phyloP scores from a whole-genome alignment of 228 moss, liverwort and hornwort genomes.

The Sphagnum magellanicum region DNA sequence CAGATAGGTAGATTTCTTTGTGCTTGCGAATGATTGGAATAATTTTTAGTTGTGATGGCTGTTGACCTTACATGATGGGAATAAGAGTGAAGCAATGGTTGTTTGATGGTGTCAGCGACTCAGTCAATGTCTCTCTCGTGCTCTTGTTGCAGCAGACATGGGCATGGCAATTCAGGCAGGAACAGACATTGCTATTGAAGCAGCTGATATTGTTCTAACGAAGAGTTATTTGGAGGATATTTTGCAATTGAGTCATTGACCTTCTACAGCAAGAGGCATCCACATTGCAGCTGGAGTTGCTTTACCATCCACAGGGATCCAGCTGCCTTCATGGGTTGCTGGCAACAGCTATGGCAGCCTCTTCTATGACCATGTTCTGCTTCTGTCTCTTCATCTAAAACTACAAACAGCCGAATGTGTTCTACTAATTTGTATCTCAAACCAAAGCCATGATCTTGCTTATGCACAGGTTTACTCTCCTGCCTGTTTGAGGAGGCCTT shows the following conservation, averaged over 20 bases:
- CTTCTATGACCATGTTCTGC: slow-evolving; percentile 86
- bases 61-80: slow-evolving; percentile 17
- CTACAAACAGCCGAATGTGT: slow-evolving; percentile 51
- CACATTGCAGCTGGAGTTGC: slow-evolving; percentile 83
- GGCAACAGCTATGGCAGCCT: slow-evolving; percentile 94
- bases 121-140: slow-evolving; percentile 26
- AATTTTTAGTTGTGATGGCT: neutral
- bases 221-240: slow-evolving; percentile 90
- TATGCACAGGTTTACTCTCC: too few relatives aligned
- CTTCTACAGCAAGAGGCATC: slow-evolving; percentile 73
- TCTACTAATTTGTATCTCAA: slow-evolving; percentile 24
- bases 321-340: slow-evolving; percentile 89
- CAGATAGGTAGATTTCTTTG: neutral
- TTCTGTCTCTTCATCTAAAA: slow-evolving; percentile 86
- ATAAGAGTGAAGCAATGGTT: slow-evolving; percentile 77
- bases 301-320: slow-evolving; percentile 64
- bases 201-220: slow-evolving; percentile 95
- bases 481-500: too few relatives aligned
- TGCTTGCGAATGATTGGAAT: neutral
- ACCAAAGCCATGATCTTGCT: neutral
- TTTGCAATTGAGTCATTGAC: slow-evolving; percentile 61
- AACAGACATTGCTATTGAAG: slow-evolving; percentile 93
- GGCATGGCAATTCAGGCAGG: slow-evolving; percentile 99
- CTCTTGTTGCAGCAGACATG: slow-evolving; percentile 92
- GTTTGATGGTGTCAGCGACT: slow-evolving; percentile 96